These are phyloP conservation scores for Mycena amicta DNA, from an alignment of 768 basidiomycete genomes.

Conservation along the genomic window DNA sequence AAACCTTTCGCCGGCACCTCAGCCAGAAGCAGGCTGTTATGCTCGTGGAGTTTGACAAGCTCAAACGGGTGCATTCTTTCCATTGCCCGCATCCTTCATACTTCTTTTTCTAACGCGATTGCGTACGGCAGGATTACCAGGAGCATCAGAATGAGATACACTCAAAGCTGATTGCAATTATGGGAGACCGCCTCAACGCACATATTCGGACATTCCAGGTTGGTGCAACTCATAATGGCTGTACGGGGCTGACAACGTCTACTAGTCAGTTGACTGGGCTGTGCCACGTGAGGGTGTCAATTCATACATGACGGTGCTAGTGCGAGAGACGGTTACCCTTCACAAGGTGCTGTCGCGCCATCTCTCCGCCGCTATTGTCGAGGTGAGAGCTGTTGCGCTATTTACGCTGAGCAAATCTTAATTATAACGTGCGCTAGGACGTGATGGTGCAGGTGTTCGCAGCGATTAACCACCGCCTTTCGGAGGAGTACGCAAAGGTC, in stretches of 20 bases:
- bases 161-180: slow-evolving; percentile 94
- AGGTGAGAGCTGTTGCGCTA: slow-evolving; percentile 53
- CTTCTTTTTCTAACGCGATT: slow-evolving; percentile 12
- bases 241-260: slow-evolving; percentile 10
- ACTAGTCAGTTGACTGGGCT: slow-evolving; percentile 79
- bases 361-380: slow-evolving; percentile 74
- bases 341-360: slow-evolving; percentile 96
- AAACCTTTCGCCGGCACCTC: slow-evolving; percentile 91
- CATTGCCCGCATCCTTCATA: slow-evolving; percentile 5
- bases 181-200: slow-evolving; percentile 89
- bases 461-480: slow-evolving; percentile 87
- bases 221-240: slow-evolving; percentile 17
- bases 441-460: slow-evolving; percentile 97
- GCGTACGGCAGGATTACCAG: slow-evolving; percentile 83
- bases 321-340: slow-evolving; percentile 93
- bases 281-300: slow-evolving; percentile 66
- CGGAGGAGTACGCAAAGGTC: slow-evolving; percentile 82
- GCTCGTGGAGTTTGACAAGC: slow-evolving; percentile 96
- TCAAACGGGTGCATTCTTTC: slow-evolving; percentile 75
- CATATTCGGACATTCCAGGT: slow-evolving; percentile 87
- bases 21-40: slow-evolving; percentile 95
- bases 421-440: slow-evolving; percentile 48
- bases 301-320: slow-evolving; percentile 89
- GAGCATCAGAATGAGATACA: slow-evolving; percentile 99
- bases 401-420: slow-evolving; percentile 11